phyloP scores from a whole-genome alignment of 306 rosid genomes.

The Citrullus mucosospermus region DNA sequence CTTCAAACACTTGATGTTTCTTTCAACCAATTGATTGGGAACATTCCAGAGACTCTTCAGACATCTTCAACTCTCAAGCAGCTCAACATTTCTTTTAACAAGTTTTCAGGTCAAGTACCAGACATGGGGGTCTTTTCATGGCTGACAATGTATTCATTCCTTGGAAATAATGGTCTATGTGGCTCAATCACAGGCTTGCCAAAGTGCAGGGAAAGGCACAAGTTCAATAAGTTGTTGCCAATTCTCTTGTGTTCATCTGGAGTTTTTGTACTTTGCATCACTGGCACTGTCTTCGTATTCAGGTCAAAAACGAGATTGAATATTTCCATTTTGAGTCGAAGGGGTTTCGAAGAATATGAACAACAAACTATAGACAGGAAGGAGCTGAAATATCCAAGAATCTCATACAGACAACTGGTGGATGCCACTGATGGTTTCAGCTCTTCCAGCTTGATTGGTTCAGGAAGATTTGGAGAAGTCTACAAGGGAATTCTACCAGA shows the following conservation, averaged over 20 bases:
- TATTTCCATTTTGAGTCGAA: constrained; percentile 9
- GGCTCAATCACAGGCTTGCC: constrained; percentile 61
- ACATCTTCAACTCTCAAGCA: constrained; percentile 48
- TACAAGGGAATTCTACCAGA: constrained; percentile 73
- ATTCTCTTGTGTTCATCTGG: constrained; percentile 29
- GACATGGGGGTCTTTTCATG: constrained; percentile 51
- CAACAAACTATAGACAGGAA: constrained; percentile 26
- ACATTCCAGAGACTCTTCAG: constrained; percentile 47
- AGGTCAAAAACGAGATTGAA: constrained; percentile 21
- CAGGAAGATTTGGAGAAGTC: constrained; percentile 67
- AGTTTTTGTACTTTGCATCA: constrained; percentile 35
- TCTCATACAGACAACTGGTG: constrained; percentile 62
- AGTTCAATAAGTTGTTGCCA: constrained; percentile 27
- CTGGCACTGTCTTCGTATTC: constrained; percentile 18
- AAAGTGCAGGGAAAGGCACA: constrained; percentile 33
- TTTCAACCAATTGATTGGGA: constrained; percentile 48
- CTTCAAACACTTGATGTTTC: constrained; percentile 59
- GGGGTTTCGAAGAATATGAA: constrained; percentile 19
- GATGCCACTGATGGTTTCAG: constrained; percentile 77
- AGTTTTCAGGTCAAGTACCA: constrained; percentile 55
- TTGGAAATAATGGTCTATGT: constrained; percentile 55
- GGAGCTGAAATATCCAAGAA: constrained; percentile 54
- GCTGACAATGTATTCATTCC: constrained; percentile 47
- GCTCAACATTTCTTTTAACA: constrained; percentile 75
- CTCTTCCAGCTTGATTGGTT: constrained; percentile 65